Evolutionary conservation across 2,329 filamentous ascomycete genomes (phyloP), one percentile per base, ranked within the genome.

Genomic region (Metarhizium humberi): DNA sequence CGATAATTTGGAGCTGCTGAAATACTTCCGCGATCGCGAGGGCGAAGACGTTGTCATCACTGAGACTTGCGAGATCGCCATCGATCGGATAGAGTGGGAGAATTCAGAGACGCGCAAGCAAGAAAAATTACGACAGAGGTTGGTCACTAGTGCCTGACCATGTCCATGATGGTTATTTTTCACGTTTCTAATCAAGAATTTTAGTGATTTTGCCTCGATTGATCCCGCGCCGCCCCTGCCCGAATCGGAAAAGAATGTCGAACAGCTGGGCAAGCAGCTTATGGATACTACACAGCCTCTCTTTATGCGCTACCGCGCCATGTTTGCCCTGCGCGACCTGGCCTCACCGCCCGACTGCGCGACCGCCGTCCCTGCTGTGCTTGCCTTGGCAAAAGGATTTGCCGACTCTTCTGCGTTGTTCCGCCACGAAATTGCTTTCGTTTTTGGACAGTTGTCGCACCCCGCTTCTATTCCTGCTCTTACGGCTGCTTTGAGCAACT

Each of bases 381-480:
- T 87, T 48, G 89, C 92, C 11, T 81, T 99, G 50, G 90, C 94
- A 49, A 86, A 85, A 67, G 94, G 94, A 16, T 85, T 99, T 63
- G 78, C 78, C 36, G 94, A 99, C 69, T 78, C 85, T 18, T 96
- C 92, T 51, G 92, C 92, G 5, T 83, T 99, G 7, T 97, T 99
- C 80, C 86, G 94, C 62, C 94, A 99, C 74, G 94, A 99, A 70
- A 91, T 99, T 61, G 94, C 94, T 14, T 99, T 99, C 69, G 94
- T 99, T 14, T 99, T 99, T 63, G 94, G 94, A 55, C 94, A 99
- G 71, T 79, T 99, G 53, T 91, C 88, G 55, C 94, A 99, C 67
- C 94, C 94, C 1, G 92, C 92, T n/a, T 96, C 91, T 1, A 96
- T 99, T 62, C 92, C 94, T 4, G 90, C 90, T 57, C 81, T 99